A percentile compares a stretch with the other conserved stretches of the same genome.
Conservation (phyloP, 495 filamentous ascomycete genomes). For the Penicillium nucicola region DNA sequence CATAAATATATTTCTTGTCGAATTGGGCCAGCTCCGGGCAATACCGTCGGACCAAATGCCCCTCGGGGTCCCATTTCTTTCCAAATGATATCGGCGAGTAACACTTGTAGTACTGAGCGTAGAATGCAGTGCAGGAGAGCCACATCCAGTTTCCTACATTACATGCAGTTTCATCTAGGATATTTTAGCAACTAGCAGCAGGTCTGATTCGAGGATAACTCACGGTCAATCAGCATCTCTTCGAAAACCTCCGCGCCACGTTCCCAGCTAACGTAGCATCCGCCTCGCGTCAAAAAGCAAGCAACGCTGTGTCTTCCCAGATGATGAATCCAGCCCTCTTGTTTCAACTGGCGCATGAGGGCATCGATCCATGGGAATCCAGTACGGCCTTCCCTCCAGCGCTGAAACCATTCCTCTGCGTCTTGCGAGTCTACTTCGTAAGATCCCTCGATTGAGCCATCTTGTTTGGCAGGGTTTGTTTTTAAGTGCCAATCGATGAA, state of each 20-base stretch:
- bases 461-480: constrained; percentile 40
- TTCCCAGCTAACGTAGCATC: constrained; percentile 72
- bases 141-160: constrained; percentile 75
- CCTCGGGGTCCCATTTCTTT: constrained; percentile 64
- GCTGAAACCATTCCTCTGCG: constrained; percentile 59
- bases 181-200: background rate
- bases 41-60: constrained; percentile 56
- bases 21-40: constrained; percentile 58
- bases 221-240: constrained; percentile 63
- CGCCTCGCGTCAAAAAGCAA: constrained; percentile 69
- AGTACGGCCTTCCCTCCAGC: constrained; percentile 63
- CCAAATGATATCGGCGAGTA: constrained; percentile 66
- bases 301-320: constrained; percentile 69
- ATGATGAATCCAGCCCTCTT: constrained; percentile 74
- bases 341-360: constrained; percentile 66
- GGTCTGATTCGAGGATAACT: background rate
- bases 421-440: constrained; percentile 54
- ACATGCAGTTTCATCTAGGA: constrained; percentile 57
- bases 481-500: constrained; percentile 73
- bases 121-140: constrained; percentile 71
- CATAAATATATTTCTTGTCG: constrained; percentile 67
- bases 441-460: constrained; percentile 15
- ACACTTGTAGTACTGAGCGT: constrained; percentile 59
- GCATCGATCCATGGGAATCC: constrained; percentile 76
- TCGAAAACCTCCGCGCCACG: constrained; percentile 72